These are phyloP conservation scores for Neonectria ditissima DNA, from an alignment of 2,329 filamentous ascomycete species.

Conservation along the genomic window DNA sequence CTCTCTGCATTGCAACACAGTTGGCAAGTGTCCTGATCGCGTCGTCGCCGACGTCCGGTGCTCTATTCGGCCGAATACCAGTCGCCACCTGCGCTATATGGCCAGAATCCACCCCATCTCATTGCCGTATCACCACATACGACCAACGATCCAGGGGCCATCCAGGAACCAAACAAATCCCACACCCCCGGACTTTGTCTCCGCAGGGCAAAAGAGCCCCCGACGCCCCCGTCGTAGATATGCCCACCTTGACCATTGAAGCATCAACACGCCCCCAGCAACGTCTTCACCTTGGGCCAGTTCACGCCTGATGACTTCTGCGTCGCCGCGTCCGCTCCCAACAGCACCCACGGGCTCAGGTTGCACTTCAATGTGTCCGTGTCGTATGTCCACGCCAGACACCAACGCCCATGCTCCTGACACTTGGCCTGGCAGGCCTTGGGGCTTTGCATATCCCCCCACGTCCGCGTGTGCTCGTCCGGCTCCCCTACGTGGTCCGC, in stretches of 20 bases:
- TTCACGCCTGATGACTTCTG: slow-evolving; percentile 50
- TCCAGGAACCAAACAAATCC: slow-evolving; percentile 3
- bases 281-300: slow-evolving; percentile 44
- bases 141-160: slow-evolving; percentile 14
- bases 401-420: slow-evolving; percentile 51
- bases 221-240: not conserved
- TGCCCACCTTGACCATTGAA: not conserved
- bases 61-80: slow-evolving; percentile 14
- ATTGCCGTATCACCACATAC: slow-evolving; percentile 13
- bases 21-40: not conserved
- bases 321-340: slow-evolving; percentile 51
- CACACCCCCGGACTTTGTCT: slow-evolving; percentile 9
- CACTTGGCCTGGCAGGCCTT: slow-evolving; percentile 60
- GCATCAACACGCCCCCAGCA: slow-evolving; percentile 41
- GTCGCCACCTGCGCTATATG: slow-evolving; percentile 18
- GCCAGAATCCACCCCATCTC: slow-evolving; percentile 16
- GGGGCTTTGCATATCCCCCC: slow-evolving; percentile 52
- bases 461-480: slow-evolving; percentile 56
- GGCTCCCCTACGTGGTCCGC: slow-evolving; percentile 64
- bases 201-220: slow-evolving; percentile 4
- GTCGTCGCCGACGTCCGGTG: not conserved
- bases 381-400: slow-evolving; percentile 66
- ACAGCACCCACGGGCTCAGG: slow-evolving; percentile 62
- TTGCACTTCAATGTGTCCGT: slow-evolving; percentile 54
- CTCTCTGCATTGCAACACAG: not conserved